These are phyloP conservation scores for Carex sylvatica DNA, from an alignment of 202 grass and related monocot genomes.

Conservation along the genomic window DNA sequence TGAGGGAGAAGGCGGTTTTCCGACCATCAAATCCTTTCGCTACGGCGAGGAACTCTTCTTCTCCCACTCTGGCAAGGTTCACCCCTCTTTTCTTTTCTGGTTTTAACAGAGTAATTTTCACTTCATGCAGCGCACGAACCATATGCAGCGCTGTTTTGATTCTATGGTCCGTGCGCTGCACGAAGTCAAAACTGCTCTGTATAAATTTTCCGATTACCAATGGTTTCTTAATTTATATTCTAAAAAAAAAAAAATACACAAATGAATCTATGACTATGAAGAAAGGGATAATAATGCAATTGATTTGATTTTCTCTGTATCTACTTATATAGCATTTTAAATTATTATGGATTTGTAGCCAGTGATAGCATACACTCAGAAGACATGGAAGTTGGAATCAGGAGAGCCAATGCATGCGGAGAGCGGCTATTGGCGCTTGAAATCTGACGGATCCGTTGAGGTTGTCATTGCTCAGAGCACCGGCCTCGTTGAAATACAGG, in stretches of 20 bases:
- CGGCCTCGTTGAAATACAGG: conserved; percentile 76
- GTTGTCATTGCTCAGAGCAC: conserved; percentile 87
- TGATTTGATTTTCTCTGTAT: neutral
- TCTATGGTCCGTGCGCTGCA: no score
- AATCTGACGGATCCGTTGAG: conserved; percentile 62
- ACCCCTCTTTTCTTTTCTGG: no score
- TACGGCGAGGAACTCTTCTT: conserved; percentile 94
- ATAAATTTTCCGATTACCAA: no score
- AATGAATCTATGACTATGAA: neutral
- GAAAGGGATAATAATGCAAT: neutral
- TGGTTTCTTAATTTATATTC: neutral
- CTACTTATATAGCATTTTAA: neutral
- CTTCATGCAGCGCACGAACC: no score
- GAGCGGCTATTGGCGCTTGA: conserved; percentile 80
- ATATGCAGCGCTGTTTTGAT: no score
- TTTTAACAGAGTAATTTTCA: no score
- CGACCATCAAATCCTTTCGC: conserved; percentile 70
- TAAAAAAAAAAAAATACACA: neutral
- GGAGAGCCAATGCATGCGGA: conserved; percentile 89
- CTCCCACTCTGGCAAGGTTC: conserved; percentile 81
- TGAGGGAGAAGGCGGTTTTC: conserved; percentile 70
- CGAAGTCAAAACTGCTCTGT: no score
- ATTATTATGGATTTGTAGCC: conserved; percentile 43
- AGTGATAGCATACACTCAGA: conserved; percentile 93
- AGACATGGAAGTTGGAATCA: conserved; percentile 66